Evolutionary conservation across 2,329 filamentous ascomycete species (phyloP).

Genomic region (Chaetomiaceae sp.): DNA sequence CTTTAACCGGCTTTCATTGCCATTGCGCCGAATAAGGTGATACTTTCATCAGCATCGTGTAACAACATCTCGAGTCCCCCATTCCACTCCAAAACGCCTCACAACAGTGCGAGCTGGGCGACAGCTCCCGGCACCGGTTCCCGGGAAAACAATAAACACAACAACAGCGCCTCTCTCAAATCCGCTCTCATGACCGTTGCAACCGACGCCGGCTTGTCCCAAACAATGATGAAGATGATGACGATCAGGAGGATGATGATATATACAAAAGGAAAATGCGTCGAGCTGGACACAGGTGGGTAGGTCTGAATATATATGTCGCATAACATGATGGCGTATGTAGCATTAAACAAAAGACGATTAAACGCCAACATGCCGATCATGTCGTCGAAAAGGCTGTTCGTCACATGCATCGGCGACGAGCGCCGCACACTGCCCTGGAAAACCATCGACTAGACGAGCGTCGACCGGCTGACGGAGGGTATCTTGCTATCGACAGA

Average conservation of each 20-base stretch:
- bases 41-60: constrained; percentile 1
- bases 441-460: background rate
- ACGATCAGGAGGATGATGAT: constrained; percentile 1
- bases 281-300: background rate
- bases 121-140: background rate
- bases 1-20: background rate
- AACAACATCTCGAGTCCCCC: background rate
- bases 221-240: background rate
- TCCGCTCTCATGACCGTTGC: background rate
- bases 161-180: background rate
- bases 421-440: background rate
- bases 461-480: constrained; percentile 11
- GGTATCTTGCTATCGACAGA: constrained; percentile 18
- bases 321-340: background rate
- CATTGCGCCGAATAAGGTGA: background rate
- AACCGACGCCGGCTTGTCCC: constrained; percentile 10
- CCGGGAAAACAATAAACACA: background rate
- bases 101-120: background rate
- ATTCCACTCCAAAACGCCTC: background rate
- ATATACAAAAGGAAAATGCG: constrained; percentile 1
- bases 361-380: background rate
- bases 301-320: background rate
- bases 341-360: constrained; percentile 11
- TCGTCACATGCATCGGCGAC: background rate
- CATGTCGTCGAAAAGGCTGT: background rate